These are phyloP conservation scores for Postia placenta DNA, from an alignment of 768 basidiomycete genomes.

Conservation along the genomic window DNA sequence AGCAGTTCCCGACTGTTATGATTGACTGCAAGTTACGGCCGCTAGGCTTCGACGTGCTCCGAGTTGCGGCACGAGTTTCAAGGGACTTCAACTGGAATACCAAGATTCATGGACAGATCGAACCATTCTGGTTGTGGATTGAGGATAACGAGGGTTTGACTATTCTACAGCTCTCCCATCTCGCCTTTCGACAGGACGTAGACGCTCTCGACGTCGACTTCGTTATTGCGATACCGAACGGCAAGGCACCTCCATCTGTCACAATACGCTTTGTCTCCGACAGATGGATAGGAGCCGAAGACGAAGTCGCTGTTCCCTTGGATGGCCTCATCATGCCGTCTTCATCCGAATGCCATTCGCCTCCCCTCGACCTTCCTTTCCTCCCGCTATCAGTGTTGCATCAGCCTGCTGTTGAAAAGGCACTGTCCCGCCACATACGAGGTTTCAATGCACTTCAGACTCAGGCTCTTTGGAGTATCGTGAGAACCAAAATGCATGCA, in stretches of 20 bases:
- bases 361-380: conserved; percentile 69
- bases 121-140: conserved; percentile 96
- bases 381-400: conserved; percentile 51
- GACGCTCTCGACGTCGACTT: conserved; percentile 63
- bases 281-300: conserved; percentile 89
- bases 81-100: conserved; percentile 77
- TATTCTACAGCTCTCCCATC: conserved; percentile 75
- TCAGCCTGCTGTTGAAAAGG: conserved; percentile 37
- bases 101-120: conserved; percentile 65
- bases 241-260: conserved; percentile 54
- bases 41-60: conserved; percentile 77
- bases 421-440: conserved; percentile 40
- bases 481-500: conserved; percentile 60
- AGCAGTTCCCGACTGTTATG: conserved; percentile 72
- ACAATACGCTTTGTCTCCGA: conserved; percentile 82
- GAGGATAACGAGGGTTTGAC: conserved; percentile 79
- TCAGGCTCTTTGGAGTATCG: conserved; percentile 79
- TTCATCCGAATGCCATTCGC: conserved; percentile 47
- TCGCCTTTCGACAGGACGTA: conserved; percentile 66
- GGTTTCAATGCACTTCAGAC: conserved; percentile 85
- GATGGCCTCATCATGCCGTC: conserved; percentile 73
- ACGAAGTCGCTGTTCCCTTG: conserved; percentile 58
- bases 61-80: conserved; percentile 56
- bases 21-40: conserved; percentile 73
- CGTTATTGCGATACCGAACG: conserved; percentile 64